These are phyloP conservation scores for Penicillium paneum DNA, from an alignment of 2,329 filamentous ascomycete species.

Conservation along the genomic window DNA sequence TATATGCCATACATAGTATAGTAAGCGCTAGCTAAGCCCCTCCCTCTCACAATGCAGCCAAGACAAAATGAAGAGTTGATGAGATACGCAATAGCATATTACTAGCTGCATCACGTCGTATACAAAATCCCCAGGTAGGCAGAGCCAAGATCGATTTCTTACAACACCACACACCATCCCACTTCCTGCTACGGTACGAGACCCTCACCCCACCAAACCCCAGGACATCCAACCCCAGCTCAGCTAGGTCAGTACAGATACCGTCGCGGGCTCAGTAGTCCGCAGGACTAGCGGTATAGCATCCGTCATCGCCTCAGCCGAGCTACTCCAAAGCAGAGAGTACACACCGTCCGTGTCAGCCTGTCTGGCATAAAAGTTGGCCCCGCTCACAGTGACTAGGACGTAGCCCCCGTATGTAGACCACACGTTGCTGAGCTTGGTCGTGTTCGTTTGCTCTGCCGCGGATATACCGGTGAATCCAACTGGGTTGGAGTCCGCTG, in stretches of 20 bases:
- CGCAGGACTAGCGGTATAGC: constrained; percentile 11
- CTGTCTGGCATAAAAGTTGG: constrained; percentile 14
- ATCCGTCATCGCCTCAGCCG: constrained; percentile 5
- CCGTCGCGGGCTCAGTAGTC: constrained; percentile 12
- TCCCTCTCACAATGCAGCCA: neutral
- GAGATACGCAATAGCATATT: neutral
- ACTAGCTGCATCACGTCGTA: neutral
- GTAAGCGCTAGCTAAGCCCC: neutral
- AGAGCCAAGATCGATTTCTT: neutral
- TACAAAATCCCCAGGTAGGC: neutral
- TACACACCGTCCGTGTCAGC: constrained; percentile 10
- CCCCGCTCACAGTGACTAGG: constrained; percentile 8
- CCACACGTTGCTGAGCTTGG: constrained; percentile 12
- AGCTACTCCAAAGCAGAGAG: constrained; percentile 12
- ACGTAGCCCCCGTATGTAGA: constrained; percentile 15
- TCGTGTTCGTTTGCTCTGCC: neutral
- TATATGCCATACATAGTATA: neutral
- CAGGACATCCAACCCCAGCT: neutral
- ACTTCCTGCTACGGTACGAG: neutral
- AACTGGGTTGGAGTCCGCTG: constrained; percentile 3
- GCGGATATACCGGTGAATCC: constrained; percentile 1
- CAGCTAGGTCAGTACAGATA: constrained; percentile 7
- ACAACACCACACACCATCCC: neutral
- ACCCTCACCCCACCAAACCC: neutral
- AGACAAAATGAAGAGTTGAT: neutral